These are phyloP conservation scores for Trypanosoma caninum DNA, from an alignment of 208 protist genomes.

Conservation along the genomic window DNA sequence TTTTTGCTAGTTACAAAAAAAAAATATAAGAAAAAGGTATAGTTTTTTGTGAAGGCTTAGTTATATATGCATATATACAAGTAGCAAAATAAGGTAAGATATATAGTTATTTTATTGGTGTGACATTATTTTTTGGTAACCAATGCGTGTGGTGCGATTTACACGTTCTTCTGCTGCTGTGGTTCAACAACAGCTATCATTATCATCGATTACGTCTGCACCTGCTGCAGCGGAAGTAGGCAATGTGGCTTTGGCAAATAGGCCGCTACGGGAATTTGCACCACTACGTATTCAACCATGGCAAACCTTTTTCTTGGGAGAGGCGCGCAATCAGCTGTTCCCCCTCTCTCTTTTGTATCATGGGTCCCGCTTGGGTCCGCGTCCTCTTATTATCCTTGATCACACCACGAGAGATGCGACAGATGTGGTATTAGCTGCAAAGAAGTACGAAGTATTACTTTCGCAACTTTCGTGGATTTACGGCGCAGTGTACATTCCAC, in stretches of 20 bases:
- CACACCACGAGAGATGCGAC: conserved; percentile 28
- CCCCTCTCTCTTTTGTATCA: conserved; percentile 56
- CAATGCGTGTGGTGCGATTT: not conserved
- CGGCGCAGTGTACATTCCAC: conserved; percentile 75
- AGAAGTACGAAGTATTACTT: conserved; percentile 61
- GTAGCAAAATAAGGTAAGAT: too few relatives aligned
- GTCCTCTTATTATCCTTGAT: conserved; percentile 80
- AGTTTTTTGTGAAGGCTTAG: too few relatives aligned
- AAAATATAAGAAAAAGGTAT: not conserved
- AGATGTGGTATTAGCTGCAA: conserved; percentile 28
- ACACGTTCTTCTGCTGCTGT: too few relatives aligned
- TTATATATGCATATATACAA: too few relatives aligned
- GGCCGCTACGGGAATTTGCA: conserved; percentile 26
- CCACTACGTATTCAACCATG: conserved; percentile 53
- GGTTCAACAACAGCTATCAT: not conserved
- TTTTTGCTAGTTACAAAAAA: not conserved
- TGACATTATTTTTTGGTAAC: not conserved
- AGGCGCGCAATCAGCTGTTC: conserved; percentile 20
- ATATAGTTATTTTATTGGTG: too few relatives aligned
- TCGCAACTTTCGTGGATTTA: conserved; percentile 59
- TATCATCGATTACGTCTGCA: not conserved
- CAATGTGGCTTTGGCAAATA: not conserved
- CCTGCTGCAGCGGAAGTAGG: not conserved
- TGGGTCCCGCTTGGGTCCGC: conserved; percentile 66
- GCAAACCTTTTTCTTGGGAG: conserved; percentile 44